Base-by-base conservation (phyloP, 352 stramenopile species). In the Pythium monospermum region DNA sequence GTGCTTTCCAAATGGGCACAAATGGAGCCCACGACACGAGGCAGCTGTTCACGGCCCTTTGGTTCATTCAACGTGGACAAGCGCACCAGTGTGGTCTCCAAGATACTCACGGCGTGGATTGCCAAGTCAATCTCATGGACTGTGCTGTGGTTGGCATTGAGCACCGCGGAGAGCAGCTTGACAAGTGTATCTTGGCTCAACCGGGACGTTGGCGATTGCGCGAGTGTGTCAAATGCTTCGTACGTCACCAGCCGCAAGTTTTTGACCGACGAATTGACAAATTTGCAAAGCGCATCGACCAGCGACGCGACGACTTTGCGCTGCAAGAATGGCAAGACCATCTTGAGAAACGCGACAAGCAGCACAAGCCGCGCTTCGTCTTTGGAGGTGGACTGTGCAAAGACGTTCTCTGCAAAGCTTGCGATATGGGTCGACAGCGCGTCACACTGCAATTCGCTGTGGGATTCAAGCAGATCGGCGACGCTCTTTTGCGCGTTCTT, bases 381-480 rank as follows among this genome's bases (percentile, higher is more conserved):
- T 54, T 92, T 92, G 30, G 65, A 64, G 31, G 72, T 77, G 3
- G 69, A 71, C 18, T 70, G 51, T 7, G 76, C 66, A 13, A 94
- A 78, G 15, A 92, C 80, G 56, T 92, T 92, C 63, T 91, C 79
- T 4, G 74, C 73, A 56, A 94, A 94, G 61, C 78, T 88, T 23
- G 84, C 84, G 38, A 92, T 91, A 64, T 94, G 84, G 23, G 79
- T 94, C 13, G 84, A 92, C 16, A 94, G 74, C 26, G 76, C 58
- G 54, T 94, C 79, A 57, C 77, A 89, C 45, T 83, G 68, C 57
- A 77, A 63, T 31, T 81, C 70, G 7, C 74, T 70, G 57, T 93
- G 84, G 16, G 78, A 64, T 59, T 84, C 65, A 30, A 94, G 68
- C 10, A 93, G 65, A 56, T 89, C 79, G 42, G 76, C 75, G 6